A percentile compares a stretch with the other conserved stretches of the same genome.
Conservation (phyloP, 129 eudicot genomes). For the Flaveria bidentis region DNA sequence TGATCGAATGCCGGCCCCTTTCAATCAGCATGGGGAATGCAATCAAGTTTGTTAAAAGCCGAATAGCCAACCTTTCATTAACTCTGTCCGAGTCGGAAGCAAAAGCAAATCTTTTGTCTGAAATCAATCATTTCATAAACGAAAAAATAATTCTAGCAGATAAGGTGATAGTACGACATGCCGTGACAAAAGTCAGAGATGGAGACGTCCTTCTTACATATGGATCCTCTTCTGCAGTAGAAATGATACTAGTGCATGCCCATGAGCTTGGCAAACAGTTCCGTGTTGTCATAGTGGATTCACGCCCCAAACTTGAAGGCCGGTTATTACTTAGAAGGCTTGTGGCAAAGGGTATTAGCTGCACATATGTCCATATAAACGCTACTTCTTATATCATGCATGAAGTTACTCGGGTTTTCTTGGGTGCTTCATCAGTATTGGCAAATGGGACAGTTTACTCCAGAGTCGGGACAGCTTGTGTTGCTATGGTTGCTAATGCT, state of each 20-base stretch:
- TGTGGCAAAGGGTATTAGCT: constrained; percentile 78
- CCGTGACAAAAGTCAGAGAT: constrained; percentile 90
- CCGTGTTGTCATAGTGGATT: constrained; percentile 85
- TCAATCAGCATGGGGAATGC: constrained; percentile 98
- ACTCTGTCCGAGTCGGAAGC: constrained; percentile 86
- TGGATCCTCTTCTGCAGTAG: constrained; percentile 91
- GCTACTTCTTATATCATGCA: constrained; percentile 95
- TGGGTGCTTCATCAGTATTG: constrained; percentile 92
- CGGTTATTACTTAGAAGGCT: constrained; percentile 73
- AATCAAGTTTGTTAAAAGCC: constrained; percentile 73
- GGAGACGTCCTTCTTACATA: constrained; percentile 93
- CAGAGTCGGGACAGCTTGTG: constrained; percentile 94
- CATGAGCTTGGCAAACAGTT: constrained; percentile 82
- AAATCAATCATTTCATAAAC: constrained; percentile 67
- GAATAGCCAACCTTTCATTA: constrained; percentile 67
- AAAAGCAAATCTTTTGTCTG: constrained; percentile 66
- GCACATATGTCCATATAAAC: constrained; percentile 87
- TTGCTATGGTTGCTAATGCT: constrained; percentile 98
- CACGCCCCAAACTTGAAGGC: constrained; percentile 98
- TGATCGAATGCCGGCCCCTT: constrained; percentile 92
- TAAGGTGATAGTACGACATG: constrained; percentile 78
- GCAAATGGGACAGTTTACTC: constrained; percentile 96
- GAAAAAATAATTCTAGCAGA: constrained; percentile 93
- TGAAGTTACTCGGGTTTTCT: constrained; percentile 79
- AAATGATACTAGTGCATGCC: constrained; percentile 78